Evolutionary conservation across 306 rosid species (phyloP), one percentile per base, ranked within the genome.

Genomic region (Acacia melanoxylon): DNA sequence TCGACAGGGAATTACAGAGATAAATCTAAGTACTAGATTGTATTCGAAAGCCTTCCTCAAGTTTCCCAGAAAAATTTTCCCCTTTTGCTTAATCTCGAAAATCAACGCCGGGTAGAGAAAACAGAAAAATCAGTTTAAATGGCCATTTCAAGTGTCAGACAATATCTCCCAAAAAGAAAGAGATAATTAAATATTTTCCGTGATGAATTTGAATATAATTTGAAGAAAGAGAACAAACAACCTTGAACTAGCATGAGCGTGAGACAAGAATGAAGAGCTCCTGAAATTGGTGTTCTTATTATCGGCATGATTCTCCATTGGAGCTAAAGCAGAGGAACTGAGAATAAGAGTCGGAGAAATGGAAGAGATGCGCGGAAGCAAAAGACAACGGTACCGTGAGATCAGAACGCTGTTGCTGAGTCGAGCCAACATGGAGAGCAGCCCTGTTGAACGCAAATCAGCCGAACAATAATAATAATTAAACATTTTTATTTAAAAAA

Each of bases 181-280:
- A 12, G 0, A 45, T 17, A 17, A 1, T 56, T 12, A 71, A 56
- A 79, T 25, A 6, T 15, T 14, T 75, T 52, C 2, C 7, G 24
- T 16, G 40, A 45, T 56, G 56, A 68, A 5, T 3, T 11, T 49
- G 61, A 20, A 15, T 0, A 35, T 33, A n/a, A 2, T 58, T 13
- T 40, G 45, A 12, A 4, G 24, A 45, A 37, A 54, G 27, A 5
- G 48, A 78, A 63, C 1, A 51, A 46, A 13, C 41, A 68, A 92
- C 93, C 93, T 88, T 10, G 37, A 78, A 72, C 75, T 72, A 44
- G 87, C 73, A 76, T 86, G 92, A 52, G 92, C 86, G 81, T 68
- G 80, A 0, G 91, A 81, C 49, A 88, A 67, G 52, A 84, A 86
- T 25, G 88, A 79, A 79, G 84, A 81, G 69, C 22, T 25, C 20